A percentile compares a stretch with the other conserved stretches of the same genome.
Conservation (phyloP, 176 grass and related monocot species). For the Canna indica region DNA sequence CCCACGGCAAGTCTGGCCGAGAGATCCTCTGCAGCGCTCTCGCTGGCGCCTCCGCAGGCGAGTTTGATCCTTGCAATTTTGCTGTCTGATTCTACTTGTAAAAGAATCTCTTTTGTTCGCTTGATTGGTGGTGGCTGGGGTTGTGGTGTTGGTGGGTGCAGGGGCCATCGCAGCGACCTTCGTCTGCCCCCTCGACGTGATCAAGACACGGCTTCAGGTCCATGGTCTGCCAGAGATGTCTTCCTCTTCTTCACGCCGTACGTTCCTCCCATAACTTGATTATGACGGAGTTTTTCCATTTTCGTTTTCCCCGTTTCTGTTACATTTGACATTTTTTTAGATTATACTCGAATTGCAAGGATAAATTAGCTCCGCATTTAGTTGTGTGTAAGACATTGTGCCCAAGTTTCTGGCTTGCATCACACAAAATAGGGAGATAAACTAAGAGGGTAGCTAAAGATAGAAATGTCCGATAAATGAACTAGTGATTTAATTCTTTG, state of each 20-base stretch:
- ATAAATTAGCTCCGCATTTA: too few species aligned
- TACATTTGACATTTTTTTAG: neutral
- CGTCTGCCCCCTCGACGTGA: conserved; percentile 79
- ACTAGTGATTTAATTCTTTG: neutral
- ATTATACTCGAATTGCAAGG: neutral
- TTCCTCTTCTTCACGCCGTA: conserved; percentile 27
- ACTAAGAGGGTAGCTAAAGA: neutral
- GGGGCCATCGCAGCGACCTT: conserved; percentile 66
- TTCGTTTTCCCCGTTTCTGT: too few species aligned
- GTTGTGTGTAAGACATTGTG: too few species aligned
- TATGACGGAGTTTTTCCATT: too few species aligned
- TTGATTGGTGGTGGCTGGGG: neutral
- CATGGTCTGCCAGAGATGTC: conserved; percentile 39
- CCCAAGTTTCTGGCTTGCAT: neutral
- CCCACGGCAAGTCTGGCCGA: neutral
- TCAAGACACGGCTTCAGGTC: conserved; percentile 89
- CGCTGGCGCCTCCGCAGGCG: neutral
- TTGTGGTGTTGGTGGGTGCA: conserved; percentile 11
- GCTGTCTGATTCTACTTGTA: neutral
- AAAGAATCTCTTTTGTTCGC: neutral
- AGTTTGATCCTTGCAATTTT: neutral
- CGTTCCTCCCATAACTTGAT: neutral
- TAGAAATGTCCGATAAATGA: neutral
- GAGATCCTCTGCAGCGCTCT: neutral
- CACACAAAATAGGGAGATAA: neutral